Evolutionary conservation across 345 rosid species (phyloP).

Genomic region (Eucalyptus shirleyi): DNA sequence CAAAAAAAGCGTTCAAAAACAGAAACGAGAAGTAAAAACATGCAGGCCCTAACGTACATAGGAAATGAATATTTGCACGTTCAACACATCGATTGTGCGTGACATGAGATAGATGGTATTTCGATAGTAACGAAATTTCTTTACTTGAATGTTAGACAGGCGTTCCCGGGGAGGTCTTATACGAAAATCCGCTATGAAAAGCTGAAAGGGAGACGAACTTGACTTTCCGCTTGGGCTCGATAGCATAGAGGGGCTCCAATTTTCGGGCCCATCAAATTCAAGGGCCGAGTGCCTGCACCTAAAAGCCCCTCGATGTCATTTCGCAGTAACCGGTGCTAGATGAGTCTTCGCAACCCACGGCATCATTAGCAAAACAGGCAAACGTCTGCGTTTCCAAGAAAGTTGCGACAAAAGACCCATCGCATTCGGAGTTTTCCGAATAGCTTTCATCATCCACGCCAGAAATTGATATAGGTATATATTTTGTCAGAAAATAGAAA

Average conservation of each 20-base stretch:
- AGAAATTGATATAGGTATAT: neutral
- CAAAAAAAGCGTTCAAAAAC: too few relatives aligned
- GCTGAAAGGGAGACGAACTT: neutral
- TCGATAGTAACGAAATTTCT: neutral
- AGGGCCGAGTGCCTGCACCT: neutral
- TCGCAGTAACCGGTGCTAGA: neutral
- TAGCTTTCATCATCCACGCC: neutral
- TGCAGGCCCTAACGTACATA: too few relatives aligned
- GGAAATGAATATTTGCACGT: neutral
- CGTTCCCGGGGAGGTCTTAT: neutral
- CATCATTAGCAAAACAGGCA: neutral
- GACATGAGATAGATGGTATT: neutral
- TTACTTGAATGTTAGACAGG: neutral
- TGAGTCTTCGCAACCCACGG: neutral
- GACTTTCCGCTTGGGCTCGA: neutral
- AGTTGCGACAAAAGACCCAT: neutral
- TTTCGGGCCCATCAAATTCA: neutral
- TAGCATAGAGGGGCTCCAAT: neutral
- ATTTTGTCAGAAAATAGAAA: neutral
- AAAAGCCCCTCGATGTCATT: neutral
- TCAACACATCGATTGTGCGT: neutral
- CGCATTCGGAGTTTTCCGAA: neutral
- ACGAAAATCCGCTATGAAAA: neutral
- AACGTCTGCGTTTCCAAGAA: neutral
- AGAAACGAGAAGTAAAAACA: too few relatives aligned